Evolutionary conservation across 768 basidiomycete species (phyloP).

Genomic region (Leccinellum albellum): DNA sequence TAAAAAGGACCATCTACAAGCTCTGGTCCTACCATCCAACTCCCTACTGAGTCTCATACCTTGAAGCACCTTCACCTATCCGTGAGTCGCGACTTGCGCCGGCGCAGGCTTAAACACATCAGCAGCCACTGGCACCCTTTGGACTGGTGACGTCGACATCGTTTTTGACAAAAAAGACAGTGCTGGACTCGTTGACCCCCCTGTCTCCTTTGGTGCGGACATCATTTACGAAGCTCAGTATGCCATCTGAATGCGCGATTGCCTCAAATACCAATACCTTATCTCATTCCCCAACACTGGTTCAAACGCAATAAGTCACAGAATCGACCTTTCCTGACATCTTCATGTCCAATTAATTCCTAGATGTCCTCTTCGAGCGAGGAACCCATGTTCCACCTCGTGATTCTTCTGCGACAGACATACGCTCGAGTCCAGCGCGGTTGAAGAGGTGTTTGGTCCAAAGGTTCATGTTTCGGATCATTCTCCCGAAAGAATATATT

Average conservation of each 20-base stretch:
- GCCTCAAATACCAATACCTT: constrained; percentile 36
- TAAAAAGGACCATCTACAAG: background rate
- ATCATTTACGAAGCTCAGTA: constrained; percentile 51
- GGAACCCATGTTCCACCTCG: constrained; percentile 54
- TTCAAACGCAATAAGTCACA: too few species aligned
- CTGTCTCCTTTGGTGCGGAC: constrained; percentile 52
- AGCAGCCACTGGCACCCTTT: constrained; percentile 28
- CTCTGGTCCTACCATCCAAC: background rate
- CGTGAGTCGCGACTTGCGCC: constrained; percentile 63
- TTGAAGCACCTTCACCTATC: too few species aligned
- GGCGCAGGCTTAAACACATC: constrained; percentile 33
- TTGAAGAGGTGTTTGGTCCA: constrained; percentile 53
- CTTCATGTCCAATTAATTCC: too few species aligned
- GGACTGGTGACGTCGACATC: constrained; percentile 46
- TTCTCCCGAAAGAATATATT: constrained; percentile 52
- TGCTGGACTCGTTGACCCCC: constrained; percentile 25
- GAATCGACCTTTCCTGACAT: too few species aligned
- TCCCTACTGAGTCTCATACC: too few species aligned
- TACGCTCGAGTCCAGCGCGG: constrained; percentile 56
- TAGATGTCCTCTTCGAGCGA: too few species aligned
- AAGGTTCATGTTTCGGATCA: constrained; percentile 18
- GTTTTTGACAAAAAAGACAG: constrained; percentile 12
- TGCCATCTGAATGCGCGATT: constrained; percentile 43
- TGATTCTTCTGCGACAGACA: constrained; percentile 69
- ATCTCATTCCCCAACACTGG: constrained; percentile 29